Evolutionary conservation across 2,329 filamentous ascomycete species (phyloP), one percentile per base, ranked within the genome.

Genomic region (Ophiostoma tasmaniense): DNA sequence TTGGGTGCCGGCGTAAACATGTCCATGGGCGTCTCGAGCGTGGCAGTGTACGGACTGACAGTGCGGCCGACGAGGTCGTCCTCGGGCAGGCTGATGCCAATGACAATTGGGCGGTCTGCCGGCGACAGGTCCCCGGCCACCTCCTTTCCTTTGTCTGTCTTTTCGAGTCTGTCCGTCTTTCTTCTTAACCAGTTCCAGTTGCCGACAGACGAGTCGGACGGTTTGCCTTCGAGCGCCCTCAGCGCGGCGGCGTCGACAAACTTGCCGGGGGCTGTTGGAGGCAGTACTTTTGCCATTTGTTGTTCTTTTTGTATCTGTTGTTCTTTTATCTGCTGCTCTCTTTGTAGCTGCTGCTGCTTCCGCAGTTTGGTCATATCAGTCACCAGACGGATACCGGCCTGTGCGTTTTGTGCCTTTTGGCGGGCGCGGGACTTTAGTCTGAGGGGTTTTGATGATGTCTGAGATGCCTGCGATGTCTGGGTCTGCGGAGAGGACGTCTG

Each of bases 101-200:
- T 92, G 59, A 90, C 83, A 70, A 92, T 92, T 1, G 88, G 88
- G n/a, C 87, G 82, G 73, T 90, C 87, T 70, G 84, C 85, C 0
- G 90, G 89, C 17, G 89, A 91, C 3, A 91, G 80, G 71, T 87
- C 86, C n/a, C n/a, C n/a, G 10, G 22, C 22, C 17, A 45, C 42
- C 20, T 45, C 42, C 42, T 39, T 22, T 37, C 20, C 33, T 25
- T 39, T 68, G 25, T 28, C 22, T 3, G n/a, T 67, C 2, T 10
- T 33, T 17, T 22, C 65, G n/a, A n/a, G n/a, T 30, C 42, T 67
- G 22, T 22, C 22, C 37, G n/a, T 42, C 11, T 28, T 75, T 76
- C 71, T 77, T 80, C 71, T 77, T 80, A 86, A 76, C 85, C 85
- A 87, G 71, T 83, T 83, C 79, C 85, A 86, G 72, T 81, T 85